phyloP scores from a whole-genome alignment of 805 yeast species.

The Kregervanrija pseudodelftensis region DNA sequence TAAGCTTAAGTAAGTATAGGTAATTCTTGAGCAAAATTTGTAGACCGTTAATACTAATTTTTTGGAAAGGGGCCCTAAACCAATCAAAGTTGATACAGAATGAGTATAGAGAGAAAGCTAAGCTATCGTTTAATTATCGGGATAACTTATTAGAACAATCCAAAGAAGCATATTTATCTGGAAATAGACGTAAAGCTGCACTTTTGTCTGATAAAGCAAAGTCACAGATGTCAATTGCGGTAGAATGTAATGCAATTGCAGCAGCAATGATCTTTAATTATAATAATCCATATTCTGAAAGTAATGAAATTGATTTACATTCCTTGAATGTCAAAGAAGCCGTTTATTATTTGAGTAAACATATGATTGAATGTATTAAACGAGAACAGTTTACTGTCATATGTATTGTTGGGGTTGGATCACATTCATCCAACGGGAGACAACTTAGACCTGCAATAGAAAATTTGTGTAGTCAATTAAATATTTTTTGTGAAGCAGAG shows the following conservation, averaged over 20 bases:
- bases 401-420: constrained; percentile 8
- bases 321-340: constrained; percentile 7
- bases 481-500: constrained; percentile 1
- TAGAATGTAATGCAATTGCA: constrained; percentile 5
- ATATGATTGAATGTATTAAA: constrained; percentile 3
- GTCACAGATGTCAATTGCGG: not conserved
- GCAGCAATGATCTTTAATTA: constrained; percentile 3
- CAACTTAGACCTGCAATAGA: constrained; percentile 1
- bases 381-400: constrained; percentile 3
- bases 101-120: no score
- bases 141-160: not conserved
- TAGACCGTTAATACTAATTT: no score
- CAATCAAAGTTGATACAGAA: no score
- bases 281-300: constrained; percentile 4
- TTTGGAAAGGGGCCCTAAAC: no score
- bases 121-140: not conserved
- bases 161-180: not conserved
- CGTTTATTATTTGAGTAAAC: constrained; percentile 6
- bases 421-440: constrained; percentile 1
- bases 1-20: no score
- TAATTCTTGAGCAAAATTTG: no score
- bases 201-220: constrained; percentile 8
- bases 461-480: not conserved
- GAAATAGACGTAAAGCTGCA: constrained; percentile 3
- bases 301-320: constrained; percentile 7